Conservation (phyloP, 208 protist genomes). For the Leishmania mexicana region DNA sequence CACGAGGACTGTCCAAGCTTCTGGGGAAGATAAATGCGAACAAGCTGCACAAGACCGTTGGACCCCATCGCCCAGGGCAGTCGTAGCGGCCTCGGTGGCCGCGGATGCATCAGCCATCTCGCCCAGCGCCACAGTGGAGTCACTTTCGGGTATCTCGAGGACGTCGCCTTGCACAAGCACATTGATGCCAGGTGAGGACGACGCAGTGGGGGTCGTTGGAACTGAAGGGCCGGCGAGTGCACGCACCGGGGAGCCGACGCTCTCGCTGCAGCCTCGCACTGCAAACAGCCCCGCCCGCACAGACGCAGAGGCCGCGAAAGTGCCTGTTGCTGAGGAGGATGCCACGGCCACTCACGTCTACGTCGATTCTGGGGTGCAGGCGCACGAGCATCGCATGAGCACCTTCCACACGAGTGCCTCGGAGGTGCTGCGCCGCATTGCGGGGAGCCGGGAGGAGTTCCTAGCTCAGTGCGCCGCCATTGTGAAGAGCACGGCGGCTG, state of each 20-base stretch:
- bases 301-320: background rate
- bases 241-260: background rate
- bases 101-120: slow-evolving; percentile 9
- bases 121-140: slow-evolving; percentile 46
- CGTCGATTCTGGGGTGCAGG: slow-evolving; percentile 13
- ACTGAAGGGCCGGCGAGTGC: background rate
- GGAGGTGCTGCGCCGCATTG: slow-evolving; percentile 75
- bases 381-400: slow-evolving; percentile 61
- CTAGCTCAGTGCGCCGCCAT: slow-evolving; percentile 72
- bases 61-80: background rate
- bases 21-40: background rate
- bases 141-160: slow-evolving; percentile 70
- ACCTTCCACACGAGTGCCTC: slow-evolving; percentile 74
- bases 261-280: background rate
- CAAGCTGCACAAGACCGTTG: background rate
- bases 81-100: background rate
- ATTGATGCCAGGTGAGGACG: slow-evolving; percentile 25
- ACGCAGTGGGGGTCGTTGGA: background rate
- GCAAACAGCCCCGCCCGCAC: background rate
- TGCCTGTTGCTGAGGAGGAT: background rate
- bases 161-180: slow-evolving; percentile 67
- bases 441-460: slow-evolving; percentile 74
- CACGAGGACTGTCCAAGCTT: background rate
- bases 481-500: slow-evolving; percentile 47
- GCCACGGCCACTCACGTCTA: slow-evolving; percentile 10